These are phyloP conservation scores for Melanogaster broomeanus DNA, from an alignment of 768 basidiomycete species.

Conservation along the genomic window DNA sequence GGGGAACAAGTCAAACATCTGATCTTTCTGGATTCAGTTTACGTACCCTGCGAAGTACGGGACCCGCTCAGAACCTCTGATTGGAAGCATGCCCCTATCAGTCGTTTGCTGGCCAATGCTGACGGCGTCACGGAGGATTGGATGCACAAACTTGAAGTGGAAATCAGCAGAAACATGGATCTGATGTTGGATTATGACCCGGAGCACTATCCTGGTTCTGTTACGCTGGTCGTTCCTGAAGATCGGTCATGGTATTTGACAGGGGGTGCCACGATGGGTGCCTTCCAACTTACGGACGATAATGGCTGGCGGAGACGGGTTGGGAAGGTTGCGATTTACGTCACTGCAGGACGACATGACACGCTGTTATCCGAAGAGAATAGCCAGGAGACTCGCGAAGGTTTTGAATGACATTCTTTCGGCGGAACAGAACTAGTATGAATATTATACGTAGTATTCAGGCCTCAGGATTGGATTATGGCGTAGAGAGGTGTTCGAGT, in stretches of 20 bases:
- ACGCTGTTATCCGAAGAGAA: constrained; percentile 13
- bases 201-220: constrained; percentile 8
- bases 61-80: constrained; percentile 8
- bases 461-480: too few species aligned
- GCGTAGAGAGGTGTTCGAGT: too few species aligned
- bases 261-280: not conserved
- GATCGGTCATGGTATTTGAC: constrained; percentile 15
- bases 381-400: constrained; percentile 6
- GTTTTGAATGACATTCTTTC: constrained; percentile 9
- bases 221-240: constrained; percentile 12
- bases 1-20: constrained; percentile 7
- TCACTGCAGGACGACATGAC: constrained; percentile 10
- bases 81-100: constrained; percentile 8
- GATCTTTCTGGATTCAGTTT: constrained; percentile 13
- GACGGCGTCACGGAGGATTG: constrained; percentile 9
- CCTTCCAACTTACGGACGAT: constrained; percentile 3
- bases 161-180: constrained; percentile 12
- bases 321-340: constrained; percentile 6
- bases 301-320: constrained; percentile 12
- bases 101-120: constrained; percentile 9
- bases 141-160: constrained; percentile 5
- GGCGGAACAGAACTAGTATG: not conserved
- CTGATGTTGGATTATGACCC: constrained; percentile 10
- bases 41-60: constrained; percentile 8
- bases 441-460: not conserved